Conservation (phyloP, 257 asterid species). For the Osmanthus fragrans region DNA sequence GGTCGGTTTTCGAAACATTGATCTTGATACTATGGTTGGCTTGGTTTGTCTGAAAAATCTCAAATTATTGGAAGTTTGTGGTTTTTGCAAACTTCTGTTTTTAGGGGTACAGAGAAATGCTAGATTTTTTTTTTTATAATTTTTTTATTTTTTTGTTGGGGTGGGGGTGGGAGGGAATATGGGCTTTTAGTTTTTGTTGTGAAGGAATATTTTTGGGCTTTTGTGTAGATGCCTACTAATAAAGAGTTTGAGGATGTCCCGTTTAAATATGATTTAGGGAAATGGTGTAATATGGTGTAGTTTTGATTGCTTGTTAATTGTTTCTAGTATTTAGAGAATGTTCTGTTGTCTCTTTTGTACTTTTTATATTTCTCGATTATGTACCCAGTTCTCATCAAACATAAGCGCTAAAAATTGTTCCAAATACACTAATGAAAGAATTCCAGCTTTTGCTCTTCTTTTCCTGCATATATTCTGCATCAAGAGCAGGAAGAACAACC, state of each 20-base stretch:
- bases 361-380: too few relatives aligned
- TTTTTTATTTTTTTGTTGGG: too few relatives aligned
- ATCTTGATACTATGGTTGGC: background rate
- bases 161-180: background rate
- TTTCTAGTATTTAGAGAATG: background rate
- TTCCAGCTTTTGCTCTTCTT: background rate
- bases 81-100: background rate
- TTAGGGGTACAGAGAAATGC: background rate
- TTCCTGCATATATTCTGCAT: background rate
- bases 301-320: background rate
- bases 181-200: background rate
- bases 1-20: too few relatives aligned
- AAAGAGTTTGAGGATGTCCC: background rate
- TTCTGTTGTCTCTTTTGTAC: too few relatives aligned
- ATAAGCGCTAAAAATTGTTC: background rate
- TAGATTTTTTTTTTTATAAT: background rate
- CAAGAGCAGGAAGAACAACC: background rate
- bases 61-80: background rate
- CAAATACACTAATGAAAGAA: background rate
- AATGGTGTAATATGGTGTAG: background rate
- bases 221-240: background rate
- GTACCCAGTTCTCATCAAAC: background rate
- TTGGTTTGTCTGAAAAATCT: background rate
- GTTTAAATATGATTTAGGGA: too few relatives aligned
- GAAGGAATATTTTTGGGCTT: background rate